phyloP scores from a whole-genome alignment of 306 rosid genomes.

The Rubus idaeus region DNA sequence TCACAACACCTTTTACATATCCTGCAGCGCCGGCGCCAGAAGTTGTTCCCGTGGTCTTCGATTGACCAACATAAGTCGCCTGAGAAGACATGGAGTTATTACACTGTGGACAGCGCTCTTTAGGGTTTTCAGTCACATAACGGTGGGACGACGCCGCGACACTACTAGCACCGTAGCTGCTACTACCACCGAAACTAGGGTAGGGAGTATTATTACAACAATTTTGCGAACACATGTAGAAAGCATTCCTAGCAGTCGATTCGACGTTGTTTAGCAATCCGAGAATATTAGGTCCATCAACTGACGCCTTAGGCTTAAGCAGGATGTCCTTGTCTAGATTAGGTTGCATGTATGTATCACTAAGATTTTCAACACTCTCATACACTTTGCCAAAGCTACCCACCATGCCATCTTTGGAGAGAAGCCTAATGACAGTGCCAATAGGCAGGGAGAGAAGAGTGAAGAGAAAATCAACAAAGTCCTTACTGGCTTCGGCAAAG shows the following conservation, averaged over 20 bases:
- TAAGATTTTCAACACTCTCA: conserved; percentile 16
- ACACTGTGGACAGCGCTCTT: conserved; percentile 1
- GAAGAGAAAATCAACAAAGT: conserved; percentile 27
- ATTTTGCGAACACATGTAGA: not conserved
- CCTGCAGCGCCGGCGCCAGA: conserved; percentile 4
- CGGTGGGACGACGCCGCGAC: too few species aligned
- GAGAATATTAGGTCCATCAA: not conserved
- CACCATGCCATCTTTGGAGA: not conserved
- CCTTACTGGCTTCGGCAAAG: conserved; percentile 28
- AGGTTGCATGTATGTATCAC: conserved; percentile 7
- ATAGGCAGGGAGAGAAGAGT: conserved; percentile 30
- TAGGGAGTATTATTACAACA: too few species aligned
- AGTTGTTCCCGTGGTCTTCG: not conserved
- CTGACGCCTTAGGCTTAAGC: not conserved
- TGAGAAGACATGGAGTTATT: rapidly evolving
- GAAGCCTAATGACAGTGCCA: conserved; percentile 1
- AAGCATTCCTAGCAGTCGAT: not conserved
- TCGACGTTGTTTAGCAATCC: not conserved
- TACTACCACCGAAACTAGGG: too few species aligned
- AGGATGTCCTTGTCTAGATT: not conserved
- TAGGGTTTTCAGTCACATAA: too few species aligned
- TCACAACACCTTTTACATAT: conserved; percentile 23
- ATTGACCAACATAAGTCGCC: not conserved
- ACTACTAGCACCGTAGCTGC: too few species aligned
- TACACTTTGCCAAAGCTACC: conserved; percentile 23